Evolutionary conservation across 2,329 filamentous ascomycete genomes (phyloP).

Genomic region (Pseudofabraea citricarpa): DNA sequence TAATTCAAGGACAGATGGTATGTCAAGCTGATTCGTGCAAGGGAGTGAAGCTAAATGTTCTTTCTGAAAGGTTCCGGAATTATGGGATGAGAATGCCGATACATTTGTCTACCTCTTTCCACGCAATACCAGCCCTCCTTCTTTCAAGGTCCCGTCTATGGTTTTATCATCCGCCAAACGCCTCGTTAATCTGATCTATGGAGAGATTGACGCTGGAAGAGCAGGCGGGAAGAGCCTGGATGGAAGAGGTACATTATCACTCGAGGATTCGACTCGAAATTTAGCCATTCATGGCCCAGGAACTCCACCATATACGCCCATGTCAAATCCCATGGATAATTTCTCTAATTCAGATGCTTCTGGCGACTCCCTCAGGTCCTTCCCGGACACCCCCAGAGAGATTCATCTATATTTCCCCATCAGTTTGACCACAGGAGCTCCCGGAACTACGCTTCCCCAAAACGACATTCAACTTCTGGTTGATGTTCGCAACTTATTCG

Average conservation of each 20-base stretch:
- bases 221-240: conserved; percentile 36
- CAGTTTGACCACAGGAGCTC: conserved; percentile 9
- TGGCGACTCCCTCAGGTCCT: conserved; percentile 13
- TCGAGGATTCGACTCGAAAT: conserved; percentile 42
- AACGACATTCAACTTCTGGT: conserved; percentile 51
- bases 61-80: conserved; percentile 63
- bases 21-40: too few relatives aligned
- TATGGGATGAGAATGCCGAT: conserved; percentile 59
- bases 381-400: conserved; percentile 33
- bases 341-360: conserved; percentile 16
- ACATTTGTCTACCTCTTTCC: conserved; percentile 55
- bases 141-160: conserved; percentile 55
- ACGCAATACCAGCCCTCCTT: conserved; percentile 46
- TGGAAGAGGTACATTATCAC: conserved; percentile 42
- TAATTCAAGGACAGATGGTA: conserved; percentile 53
- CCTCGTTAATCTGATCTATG: conserved; percentile 14
- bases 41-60: too few relatives aligned
- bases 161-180: conserved; percentile 44
- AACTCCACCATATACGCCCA: conserved; percentile 31
- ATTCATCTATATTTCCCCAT: conserved; percentile 49
- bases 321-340: conserved; percentile 8
- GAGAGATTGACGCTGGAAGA: conserved; percentile 11
- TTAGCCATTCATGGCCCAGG: conserved; percentile 28
- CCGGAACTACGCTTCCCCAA: conserved; percentile 28
- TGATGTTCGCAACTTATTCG: conserved; percentile 60